phyloP scores from a whole-genome alignment of 148 eudicot genomes.

The Fallopia convolvulus region DNA sequence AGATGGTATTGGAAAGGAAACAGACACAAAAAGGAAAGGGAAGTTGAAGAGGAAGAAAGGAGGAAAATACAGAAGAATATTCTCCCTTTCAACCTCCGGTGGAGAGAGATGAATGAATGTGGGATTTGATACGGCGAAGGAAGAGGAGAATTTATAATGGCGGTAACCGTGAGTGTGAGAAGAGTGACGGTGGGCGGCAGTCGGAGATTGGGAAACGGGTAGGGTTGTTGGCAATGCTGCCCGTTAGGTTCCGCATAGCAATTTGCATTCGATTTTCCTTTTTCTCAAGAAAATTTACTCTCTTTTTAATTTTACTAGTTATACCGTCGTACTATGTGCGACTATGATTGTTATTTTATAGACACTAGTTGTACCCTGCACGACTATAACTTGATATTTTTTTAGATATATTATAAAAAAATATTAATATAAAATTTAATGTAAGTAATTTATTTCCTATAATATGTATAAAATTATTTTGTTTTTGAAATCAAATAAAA shows the following conservation, averaged over 20 bases:
- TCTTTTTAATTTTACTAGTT: too few relatives aligned
- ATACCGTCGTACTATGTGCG: too few relatives aligned
- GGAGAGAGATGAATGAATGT: background rate
- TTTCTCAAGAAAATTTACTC: background rate
- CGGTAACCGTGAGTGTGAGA: background rate
- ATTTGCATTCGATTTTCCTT: background rate
- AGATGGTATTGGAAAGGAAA: background rate
- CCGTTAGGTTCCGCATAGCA: background rate
- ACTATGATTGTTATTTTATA: too few relatives aligned
- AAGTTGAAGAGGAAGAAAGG: background rate
- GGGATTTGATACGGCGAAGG: background rate
- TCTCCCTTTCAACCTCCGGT: conserved; percentile 7
- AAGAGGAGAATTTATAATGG: background rate
- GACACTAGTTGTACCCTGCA: too few relatives aligned
- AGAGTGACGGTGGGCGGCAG: background rate
- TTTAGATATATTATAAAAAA: too few relatives aligned
- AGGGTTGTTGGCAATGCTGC: background rate
- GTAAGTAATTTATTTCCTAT: too few relatives aligned
- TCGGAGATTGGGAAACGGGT: conserved; percentile 11
- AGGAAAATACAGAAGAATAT: background rate
- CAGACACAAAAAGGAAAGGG: too few relatives aligned
- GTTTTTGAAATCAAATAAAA: too few relatives aligned
- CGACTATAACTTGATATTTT: too few relatives aligned
- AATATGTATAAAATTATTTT: too few relatives aligned
- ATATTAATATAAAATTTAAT: too few relatives aligned